phyloP scores from a whole-genome alignment of 495 filamentous ascomycete genomes.

The Neurospora sp. region DNA sequence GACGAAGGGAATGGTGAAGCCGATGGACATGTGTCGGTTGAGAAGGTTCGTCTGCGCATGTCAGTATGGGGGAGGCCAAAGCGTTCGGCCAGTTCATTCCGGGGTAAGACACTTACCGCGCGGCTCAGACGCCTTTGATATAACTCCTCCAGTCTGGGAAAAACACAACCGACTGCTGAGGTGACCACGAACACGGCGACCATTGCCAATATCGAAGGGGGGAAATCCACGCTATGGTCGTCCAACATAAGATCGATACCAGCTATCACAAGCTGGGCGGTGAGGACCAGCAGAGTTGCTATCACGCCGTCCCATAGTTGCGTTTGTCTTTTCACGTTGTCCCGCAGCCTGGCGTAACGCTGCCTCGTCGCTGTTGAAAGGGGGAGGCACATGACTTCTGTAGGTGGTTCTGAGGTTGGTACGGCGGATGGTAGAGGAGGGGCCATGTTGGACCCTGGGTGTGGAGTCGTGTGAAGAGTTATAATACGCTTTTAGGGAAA shows the following conservation, averaged over 20 bases:
- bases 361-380: background rate
- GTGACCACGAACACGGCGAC: constrained; percentile 12
- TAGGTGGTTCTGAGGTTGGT: no score
- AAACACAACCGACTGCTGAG: constrained; percentile 1
- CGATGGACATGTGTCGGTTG: constrained; percentile 40
- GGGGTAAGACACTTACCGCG: constrained; percentile 16
- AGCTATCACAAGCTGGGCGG: constrained; percentile 20
- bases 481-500: background rate
- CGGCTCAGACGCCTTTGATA: constrained; percentile 26
- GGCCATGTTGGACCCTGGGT: background rate
- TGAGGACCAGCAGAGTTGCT: constrained; percentile 11
- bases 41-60: constrained; percentile 19
- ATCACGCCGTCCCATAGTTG: constrained; percentile 9
- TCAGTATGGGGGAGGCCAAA: background rate
- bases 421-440: background rate
- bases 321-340: background rate
- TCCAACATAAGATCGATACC: constrained; percentile 14
- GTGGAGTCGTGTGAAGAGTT: background rate
- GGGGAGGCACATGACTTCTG: background rate
- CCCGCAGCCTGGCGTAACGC: background rate
- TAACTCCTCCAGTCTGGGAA: constrained; percentile 14
- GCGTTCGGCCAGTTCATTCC: background rate
- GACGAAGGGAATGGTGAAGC: constrained; percentile 36
- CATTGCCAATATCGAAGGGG: constrained; percentile 25
- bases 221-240: constrained; percentile 15